Conservation (phyloP, 306 rosid genomes). For the Aeschynomene evenia region DNA sequence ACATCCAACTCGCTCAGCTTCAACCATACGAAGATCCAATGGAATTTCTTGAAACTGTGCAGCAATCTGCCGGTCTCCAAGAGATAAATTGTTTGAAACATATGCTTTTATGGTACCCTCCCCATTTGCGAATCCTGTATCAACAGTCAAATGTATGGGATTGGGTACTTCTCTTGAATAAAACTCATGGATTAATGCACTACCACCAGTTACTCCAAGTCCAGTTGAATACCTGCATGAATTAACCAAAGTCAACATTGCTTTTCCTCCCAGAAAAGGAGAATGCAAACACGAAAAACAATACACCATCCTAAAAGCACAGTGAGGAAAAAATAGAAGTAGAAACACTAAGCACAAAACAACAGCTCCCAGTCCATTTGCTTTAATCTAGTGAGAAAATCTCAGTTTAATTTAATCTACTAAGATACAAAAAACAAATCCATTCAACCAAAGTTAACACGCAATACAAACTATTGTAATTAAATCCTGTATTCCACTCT, state of each 20-base stretch:
- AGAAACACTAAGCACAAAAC: background rate
- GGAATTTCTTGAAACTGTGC: slow-evolving; percentile 98
- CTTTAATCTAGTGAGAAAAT: background rate
- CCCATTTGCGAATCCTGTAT: slow-evolving; percentile 80
- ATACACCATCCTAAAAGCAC: background rate
- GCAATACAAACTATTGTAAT: background rate
- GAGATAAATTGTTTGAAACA: slow-evolving; percentile 73
- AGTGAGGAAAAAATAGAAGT: background rate
- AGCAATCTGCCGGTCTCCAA: slow-evolving; percentile 84
- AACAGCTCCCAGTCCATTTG: background rate
- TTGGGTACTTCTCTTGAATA: slow-evolving; percentile 84
- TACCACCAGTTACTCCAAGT: slow-evolving; percentile 82
- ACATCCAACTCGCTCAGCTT: slow-evolving; percentile 95
- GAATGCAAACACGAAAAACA: background rate
- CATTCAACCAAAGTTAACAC: background rate
- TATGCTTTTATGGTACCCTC: slow-evolving; percentile 71
- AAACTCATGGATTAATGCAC: slow-evolving; percentile 87
- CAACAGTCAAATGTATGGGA: slow-evolving; percentile 92
- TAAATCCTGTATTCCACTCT: background rate
- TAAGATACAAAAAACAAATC: background rate
- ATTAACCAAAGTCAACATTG: background rate
- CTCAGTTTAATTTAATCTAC: background rate
- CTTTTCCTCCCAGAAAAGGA: background rate
- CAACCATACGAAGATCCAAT: slow-evolving; percentile 86
- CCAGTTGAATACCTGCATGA: slow-evolving; percentile 89